A percentile compares a stretch with the other conserved stretches of the same genome.
These are phyloP conservation scores for Neurospora sp. DNA, from an alignment of 2,329 filamentous ascomycete genomes.

Conservation along the genomic window DNA sequence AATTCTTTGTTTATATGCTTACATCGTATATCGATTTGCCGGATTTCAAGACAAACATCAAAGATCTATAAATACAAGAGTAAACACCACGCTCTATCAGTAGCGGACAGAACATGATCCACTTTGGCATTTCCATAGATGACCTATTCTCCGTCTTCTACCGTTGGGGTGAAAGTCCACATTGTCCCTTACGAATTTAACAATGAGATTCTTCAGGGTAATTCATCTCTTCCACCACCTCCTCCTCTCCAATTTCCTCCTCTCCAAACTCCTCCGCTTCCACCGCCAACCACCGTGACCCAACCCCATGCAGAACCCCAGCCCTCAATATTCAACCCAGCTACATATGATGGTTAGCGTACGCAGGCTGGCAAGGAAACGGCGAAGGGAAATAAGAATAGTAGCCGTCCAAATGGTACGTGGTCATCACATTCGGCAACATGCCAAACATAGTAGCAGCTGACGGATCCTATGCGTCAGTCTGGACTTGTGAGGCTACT, in stretches of 20 bases:
- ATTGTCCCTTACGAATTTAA: neutral
- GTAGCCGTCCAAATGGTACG: neutral
- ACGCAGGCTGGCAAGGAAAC: neutral
- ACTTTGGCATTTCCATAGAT: neutral
- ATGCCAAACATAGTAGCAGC: slow-evolving; percentile 2
- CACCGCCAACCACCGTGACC: neutral
- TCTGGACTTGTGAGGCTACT: slow-evolving; percentile 1
- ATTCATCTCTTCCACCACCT: neutral
- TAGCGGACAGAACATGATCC: neutral
- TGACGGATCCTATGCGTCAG: slow-evolving; percentile 6
- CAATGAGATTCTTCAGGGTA: neutral
- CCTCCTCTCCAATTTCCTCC: neutral
- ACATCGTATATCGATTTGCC: neutral
- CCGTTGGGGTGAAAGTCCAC: neutral
- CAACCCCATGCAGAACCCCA: neutral
- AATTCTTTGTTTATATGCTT: neutral
- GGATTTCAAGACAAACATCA: neutral
- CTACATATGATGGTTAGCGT: neutral
- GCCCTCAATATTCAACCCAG: neutral
- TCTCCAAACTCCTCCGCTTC: neutral
- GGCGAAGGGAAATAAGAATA: neutral
- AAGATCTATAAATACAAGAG: neutral
- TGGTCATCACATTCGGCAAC: neutral
- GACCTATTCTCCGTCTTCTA: neutral
- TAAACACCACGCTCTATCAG: neutral